These are phyloP conservation scores for Remersonia thermophila DNA, from an alignment of 2,329 filamentous ascomycete genomes.

Conservation along the genomic window DNA sequence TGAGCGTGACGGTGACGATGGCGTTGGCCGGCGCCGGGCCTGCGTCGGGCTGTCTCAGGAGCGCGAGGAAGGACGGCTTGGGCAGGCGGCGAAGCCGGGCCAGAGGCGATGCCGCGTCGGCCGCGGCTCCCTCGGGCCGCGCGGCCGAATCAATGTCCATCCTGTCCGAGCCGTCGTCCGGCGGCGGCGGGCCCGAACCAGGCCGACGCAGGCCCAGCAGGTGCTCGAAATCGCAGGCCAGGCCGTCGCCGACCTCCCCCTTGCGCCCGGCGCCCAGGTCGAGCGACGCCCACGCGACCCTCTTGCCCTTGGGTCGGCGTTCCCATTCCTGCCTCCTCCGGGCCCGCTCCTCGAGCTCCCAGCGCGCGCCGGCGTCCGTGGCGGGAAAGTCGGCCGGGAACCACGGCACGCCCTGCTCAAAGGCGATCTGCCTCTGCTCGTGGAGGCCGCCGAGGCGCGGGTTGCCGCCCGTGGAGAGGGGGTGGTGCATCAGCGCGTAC, in stretches of 20 bases:
- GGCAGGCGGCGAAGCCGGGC: constrained; percentile 26
- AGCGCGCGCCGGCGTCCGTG: constrained; percentile 64
- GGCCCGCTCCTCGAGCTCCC: constrained; percentile 57
- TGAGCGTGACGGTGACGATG: constrained; percentile 52
- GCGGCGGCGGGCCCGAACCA: constrained; percentile 2
- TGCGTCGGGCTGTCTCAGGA: constrained; percentile 20
- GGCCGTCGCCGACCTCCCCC: constrained; percentile 73
- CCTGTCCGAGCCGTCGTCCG: constrained; percentile 11
- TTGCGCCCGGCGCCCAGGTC: constrained; percentile 61
- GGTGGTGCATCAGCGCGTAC: constrained; percentile 74
- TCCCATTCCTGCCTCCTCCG: constrained; percentile 56
- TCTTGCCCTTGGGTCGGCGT: constrained; percentile 67
- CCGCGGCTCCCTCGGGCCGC: constrained; percentile 6
- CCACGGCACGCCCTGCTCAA: constrained; percentile 66
- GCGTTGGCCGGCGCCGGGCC: constrained; percentile 25
- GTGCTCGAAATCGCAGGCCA: constrained; percentile 71
- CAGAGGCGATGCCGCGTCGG: constrained; percentile 9
- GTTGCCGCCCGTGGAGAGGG: constrained; percentile 66
- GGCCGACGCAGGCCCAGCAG: constrained; percentile 35
- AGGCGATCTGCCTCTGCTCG: constrained; percentile 66
- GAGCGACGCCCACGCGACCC: constrained; percentile 61
- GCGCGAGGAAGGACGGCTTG: constrained; percentile 23
- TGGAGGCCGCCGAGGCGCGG: constrained; percentile 72
- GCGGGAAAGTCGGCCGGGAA: constrained; percentile 79
- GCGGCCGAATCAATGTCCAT: constrained; percentile 15